Conservation (phyloP, 306 rosid species). For the Malus sieversii region DNA sequence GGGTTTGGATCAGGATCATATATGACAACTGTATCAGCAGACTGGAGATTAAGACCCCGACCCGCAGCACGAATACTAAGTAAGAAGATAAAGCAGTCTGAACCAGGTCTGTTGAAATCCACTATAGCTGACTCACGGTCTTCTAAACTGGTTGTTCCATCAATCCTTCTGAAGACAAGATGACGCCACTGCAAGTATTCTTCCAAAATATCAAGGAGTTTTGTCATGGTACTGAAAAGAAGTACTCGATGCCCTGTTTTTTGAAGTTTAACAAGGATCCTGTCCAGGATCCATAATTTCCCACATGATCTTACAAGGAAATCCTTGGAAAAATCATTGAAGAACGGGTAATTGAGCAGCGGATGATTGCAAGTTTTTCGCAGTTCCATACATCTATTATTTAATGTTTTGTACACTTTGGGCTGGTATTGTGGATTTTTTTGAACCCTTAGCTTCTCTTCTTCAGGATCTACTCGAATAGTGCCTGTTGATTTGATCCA, state of each 20-base stretch:
- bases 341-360: constrained; percentile 72
- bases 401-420: constrained; percentile 74
- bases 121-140: constrained; percentile 97
- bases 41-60: constrained; percentile 96
- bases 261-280: constrained; percentile 90
- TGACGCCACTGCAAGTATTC: constrained; percentile 89
- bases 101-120: constrained; percentile 73
- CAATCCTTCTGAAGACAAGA: constrained; percentile 81
- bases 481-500: constrained; percentile 97
- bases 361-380: constrained; percentile 98
- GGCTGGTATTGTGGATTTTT: constrained; percentile 66
- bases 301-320: constrained; percentile 84
- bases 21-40: constrained; percentile 96
- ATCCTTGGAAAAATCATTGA: constrained; percentile 53
- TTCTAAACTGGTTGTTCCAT: constrained; percentile 94
- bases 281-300: constrained; percentile 89
- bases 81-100: constrained; percentile 91
- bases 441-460: constrained; percentile 58
- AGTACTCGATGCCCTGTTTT: constrained; percentile 93
- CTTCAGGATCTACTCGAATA: constrained; percentile 94
- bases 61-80: constrained; percentile 99
- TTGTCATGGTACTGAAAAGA: constrained; percentile 97
- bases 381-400: constrained; percentile 96
- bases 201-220: constrained; percentile 87
- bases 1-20: constrained; percentile 99